Base-by-base conservation (phyloP, 2,329 filamentous ascomycete species). In the Fonsecaea pugnacius region DNA sequence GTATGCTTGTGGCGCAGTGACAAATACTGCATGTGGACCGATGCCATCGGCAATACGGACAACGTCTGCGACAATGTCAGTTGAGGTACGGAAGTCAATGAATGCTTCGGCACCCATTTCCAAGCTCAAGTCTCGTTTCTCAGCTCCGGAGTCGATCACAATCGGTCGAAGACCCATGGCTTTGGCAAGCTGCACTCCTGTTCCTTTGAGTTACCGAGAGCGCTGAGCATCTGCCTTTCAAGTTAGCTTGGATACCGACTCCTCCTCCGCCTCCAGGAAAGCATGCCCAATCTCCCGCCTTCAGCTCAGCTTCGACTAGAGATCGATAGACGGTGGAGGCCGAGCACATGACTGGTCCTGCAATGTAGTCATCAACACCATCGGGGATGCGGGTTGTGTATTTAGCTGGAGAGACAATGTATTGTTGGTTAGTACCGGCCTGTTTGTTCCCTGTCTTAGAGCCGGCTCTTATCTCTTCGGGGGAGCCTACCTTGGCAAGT, bases 261-360 rank as follows among this genome's bases (percentile, higher is more conserved):
- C 79, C 79, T 4, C 78, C 78, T 0, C 74, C 78, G 1, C 73
- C 78, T 1, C 79, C 79, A 0, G 73, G 71, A 5, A 82, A 71
- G 6, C 53, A 62, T 55, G 60, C 66, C 68, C 68, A 70, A 32
- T 60, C 53, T 8, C 60, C 64, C 14, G 61, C 53, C 27, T 60
- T 59, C 8, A 63, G 21, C 16, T 63, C 62, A 18, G 65, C 27
- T 21, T 54, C 58, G 6, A 36, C 43, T 24, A 79, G 43, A 0
- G 76, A 77, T 65, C 77, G 77, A 65, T 80, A 80, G 0, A 78
- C 78, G 0, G 79, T 80, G 0, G 79, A 76, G 0, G 78, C 79
- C 0, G 74, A 78, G 57, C 79, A 81, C 40, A 81, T 65, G 9
- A 80, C 72, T 0, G 79, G 79, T 2, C 75, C 79, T 0, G 79